A percentile compares a stretch with the other conserved stretches of the same genome.
These are phyloP conservation scores for Microascus cirrosus DNA, from an alignment of 2,329 filamentous ascomycete genomes.

Conservation along the genomic window DNA sequence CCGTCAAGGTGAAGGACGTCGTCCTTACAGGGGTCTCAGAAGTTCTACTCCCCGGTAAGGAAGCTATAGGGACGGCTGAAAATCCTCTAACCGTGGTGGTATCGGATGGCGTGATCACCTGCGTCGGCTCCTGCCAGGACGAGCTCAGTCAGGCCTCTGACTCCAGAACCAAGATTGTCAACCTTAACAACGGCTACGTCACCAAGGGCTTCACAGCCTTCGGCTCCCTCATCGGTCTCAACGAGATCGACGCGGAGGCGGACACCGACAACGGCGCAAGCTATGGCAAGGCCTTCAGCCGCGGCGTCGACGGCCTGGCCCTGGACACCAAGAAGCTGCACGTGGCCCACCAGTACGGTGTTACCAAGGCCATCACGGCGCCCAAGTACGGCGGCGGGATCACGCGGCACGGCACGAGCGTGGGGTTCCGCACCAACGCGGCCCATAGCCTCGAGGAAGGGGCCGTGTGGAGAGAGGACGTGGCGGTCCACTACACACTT, in stretches of 20 bases:
- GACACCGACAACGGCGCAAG: constrained; percentile 39
- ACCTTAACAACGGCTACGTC: constrained; percentile 48
- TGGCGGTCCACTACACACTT: constrained; percentile 48
- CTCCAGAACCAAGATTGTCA: neutral
- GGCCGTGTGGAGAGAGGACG: constrained; percentile 42
- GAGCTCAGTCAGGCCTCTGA: constrained; percentile 21
- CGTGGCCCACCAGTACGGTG: constrained; percentile 40
- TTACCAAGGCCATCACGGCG: constrained; percentile 47
- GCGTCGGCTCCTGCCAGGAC: constrained; percentile 38
- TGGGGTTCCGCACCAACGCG: constrained; percentile 44
- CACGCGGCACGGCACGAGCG: constrained; percentile 41
- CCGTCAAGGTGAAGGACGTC: constrained; percentile 23
- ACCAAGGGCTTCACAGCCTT: constrained; percentile 49
- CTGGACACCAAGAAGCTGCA: constrained; percentile 45
- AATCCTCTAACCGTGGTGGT: constrained; percentile 36
- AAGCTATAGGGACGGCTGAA: constrained; percentile 8
- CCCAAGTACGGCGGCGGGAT: constrained; percentile 32
- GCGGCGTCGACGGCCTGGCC: constrained; percentile 44
- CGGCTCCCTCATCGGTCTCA: constrained; percentile 48
- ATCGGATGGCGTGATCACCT: constrained; percentile 39
- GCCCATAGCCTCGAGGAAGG: constrained; percentile 30
- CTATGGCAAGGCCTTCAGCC: constrained; percentile 34
- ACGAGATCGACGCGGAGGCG: constrained; percentile 49
- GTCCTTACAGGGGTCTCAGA: constrained; percentile 44
- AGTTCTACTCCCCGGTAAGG: constrained; percentile 7